Conservation (phyloP, 2,329 filamentous ascomycete genomes). For the Arachnopeziza araneosa region DNA sequence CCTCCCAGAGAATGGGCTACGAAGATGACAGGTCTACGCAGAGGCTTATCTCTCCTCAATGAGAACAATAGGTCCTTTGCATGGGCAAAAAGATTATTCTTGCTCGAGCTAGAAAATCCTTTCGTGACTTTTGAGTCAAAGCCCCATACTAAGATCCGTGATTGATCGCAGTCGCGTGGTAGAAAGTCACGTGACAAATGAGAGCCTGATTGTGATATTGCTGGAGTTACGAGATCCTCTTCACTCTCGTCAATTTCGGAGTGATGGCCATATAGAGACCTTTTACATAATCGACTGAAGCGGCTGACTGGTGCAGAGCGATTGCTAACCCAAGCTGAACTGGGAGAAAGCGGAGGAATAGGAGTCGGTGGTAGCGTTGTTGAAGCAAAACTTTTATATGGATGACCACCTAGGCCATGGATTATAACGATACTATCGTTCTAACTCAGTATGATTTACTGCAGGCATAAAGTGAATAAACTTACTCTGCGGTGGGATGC, state of each 20-base stretch:
- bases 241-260: not conserved
- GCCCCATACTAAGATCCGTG: not conserved
- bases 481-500: no score
- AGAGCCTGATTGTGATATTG: not conserved
- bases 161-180: not conserved
- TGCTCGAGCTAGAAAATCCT: not conserved
- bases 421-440: not conserved
- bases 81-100: not conserved
- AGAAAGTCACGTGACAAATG: not conserved
- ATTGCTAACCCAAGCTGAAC: not conserved
- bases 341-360: not conserved
- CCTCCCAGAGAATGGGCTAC: constrained; percentile 37
- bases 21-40: constrained; percentile 28
- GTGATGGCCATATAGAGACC: not conserved
- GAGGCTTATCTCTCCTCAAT: not conserved
- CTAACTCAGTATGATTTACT: no score
- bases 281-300: not conserved
- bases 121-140: not conserved
- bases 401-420: not conserved
- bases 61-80: not conserved
- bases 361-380: not conserved
- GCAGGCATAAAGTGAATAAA: no score
- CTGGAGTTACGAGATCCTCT: no score
- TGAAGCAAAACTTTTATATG: not conserved
- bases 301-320: not conserved